Conservation (phyloP, 2,329 filamentous ascomycete genomes). For the Alternaria postmessia region DNA sequence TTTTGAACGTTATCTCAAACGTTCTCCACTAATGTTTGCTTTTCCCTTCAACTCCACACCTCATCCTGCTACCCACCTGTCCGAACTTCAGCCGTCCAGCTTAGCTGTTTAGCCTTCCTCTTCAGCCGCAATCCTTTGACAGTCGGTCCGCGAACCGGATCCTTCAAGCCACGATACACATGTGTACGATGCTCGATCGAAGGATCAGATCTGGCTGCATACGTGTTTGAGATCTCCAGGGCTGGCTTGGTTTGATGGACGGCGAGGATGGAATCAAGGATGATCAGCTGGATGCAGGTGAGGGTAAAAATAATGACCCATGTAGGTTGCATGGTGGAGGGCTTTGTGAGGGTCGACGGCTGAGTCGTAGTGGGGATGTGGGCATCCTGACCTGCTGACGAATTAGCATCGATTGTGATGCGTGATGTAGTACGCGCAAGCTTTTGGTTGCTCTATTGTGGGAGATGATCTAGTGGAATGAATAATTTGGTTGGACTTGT, state of each 20-base stretch:
- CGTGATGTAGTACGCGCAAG: too few species aligned
- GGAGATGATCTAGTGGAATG: background rate
- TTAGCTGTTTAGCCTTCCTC: too few species aligned
- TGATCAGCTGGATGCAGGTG: background rate
- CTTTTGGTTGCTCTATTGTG: background rate
- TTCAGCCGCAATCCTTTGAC: background rate
- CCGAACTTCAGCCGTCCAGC: too few species aligned
- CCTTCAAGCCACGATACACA: background rate
- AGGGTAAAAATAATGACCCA: background rate
- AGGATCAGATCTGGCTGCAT: background rate
- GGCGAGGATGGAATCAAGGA: background rate
- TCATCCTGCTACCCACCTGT: too few species aligned
- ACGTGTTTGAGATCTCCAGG: background rate
- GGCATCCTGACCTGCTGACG: background rate
- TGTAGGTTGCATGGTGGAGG: background rate
- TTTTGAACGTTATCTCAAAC: background rate
- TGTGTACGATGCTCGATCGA: background rate
- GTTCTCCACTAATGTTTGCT: background rate
- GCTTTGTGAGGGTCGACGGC: background rate
- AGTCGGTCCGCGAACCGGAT: background rate
- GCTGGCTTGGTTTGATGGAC: background rate
- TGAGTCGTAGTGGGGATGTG: background rate
- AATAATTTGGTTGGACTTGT: background rate
- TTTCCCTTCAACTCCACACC: background rate
- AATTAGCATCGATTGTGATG: too few species aligned